Percentiles rank a stretch among this genome's conserved stretches.
phyloP scores from a whole-genome alignment of 2,329 filamentous ascomycete genomes.

The Aspergillus tamarii region DNA sequence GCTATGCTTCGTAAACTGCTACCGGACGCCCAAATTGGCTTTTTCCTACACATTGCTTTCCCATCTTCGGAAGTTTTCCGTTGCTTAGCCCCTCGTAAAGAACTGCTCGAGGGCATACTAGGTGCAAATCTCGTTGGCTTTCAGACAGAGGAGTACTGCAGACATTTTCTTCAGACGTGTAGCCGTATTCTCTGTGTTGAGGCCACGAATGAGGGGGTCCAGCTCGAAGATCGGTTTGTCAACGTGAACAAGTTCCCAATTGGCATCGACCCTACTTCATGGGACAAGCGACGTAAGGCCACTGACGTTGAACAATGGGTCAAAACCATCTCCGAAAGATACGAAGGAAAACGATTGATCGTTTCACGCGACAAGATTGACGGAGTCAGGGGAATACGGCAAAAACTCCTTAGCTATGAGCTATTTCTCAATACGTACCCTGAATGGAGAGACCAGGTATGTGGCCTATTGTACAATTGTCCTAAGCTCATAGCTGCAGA shows the following conservation, averaged over 20 bases:
- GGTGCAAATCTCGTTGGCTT: slow-evolving; percentile 92
- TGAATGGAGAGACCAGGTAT: slow-evolving; percentile 75
- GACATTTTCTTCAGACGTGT: slow-evolving; percentile 95
- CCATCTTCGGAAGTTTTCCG: slow-evolving; percentile 95
- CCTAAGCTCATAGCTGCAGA: background rate
- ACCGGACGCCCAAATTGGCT: slow-evolving; percentile 91
- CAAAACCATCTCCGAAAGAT: slow-evolving; percentile 76
- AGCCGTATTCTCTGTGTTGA: slow-evolving; percentile 89
- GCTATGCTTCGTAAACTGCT: slow-evolving; percentile 82
- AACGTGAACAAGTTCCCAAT: slow-evolving; percentile 85
- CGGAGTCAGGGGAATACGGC: slow-evolving; percentile 85
- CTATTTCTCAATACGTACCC: slow-evolving; percentile 93
- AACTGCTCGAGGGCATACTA: slow-evolving; percentile 88
- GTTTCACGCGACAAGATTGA: slow-evolving; percentile 95
- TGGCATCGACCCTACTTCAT: slow-evolving; percentile 81
- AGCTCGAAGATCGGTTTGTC: slow-evolving; percentile 90
- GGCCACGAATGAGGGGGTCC: slow-evolving; percentile 82
- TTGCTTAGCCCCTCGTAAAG: slow-evolving; percentile 81
- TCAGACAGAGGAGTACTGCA: slow-evolving; percentile 88
- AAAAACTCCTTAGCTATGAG: slow-evolving; percentile 91
- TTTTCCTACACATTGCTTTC: slow-evolving; percentile 94
- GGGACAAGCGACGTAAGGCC: slow-evolving; percentile 71
- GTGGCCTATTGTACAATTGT: slow-evolving; percentile 8
- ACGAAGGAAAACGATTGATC: slow-evolving; percentile 85
- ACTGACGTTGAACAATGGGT: slow-evolving; percentile 78